Evolutionary conservation across 1,284 basidiomycete genomes (phyloP).

Genomic region (Trametes pubescens): DNA sequence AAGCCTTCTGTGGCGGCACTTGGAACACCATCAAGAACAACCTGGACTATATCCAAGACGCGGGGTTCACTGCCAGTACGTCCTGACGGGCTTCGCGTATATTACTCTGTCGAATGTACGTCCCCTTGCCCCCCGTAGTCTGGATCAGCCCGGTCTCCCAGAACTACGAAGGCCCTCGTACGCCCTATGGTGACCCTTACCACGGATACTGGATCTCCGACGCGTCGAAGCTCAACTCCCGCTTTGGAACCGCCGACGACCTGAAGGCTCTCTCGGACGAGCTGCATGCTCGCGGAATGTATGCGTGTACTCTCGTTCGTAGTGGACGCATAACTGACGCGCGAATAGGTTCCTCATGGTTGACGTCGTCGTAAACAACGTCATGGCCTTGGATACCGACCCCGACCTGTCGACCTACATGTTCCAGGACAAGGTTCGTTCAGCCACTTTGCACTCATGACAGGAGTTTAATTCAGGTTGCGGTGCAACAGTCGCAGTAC

Average conservation of each 20-base stretch:
- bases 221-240: slow-evolving; percentile 68
- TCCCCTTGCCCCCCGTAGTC: slow-evolving; percentile 44
- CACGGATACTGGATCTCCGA: slow-evolving; percentile 79
- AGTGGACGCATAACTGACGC: slow-evolving; percentile 4
- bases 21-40: slow-evolving; percentile 81
- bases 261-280: slow-evolving; percentile 73
- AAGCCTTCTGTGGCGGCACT: slow-evolving; percentile 81
- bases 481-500: slow-evolving; percentile 55
- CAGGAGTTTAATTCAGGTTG: background rate
- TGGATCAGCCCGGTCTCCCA: slow-evolving; percentile 76
- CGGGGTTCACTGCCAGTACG: slow-evolving; percentile 81
- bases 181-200: slow-evolving; percentile 75
- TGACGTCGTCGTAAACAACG: slow-evolving; percentile 81
- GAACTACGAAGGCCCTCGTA: slow-evolving; percentile 75
- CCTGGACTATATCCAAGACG: slow-evolving; percentile 81
- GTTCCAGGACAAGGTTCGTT: slow-evolving; percentile 61
- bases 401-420: slow-evolving; percentile 68
- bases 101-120: slow-evolving; percentile 3
- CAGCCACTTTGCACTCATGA: slow-evolving; percentile 10
- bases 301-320: slow-evolving; percentile 23
- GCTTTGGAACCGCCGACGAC: slow-evolving; percentile 77
- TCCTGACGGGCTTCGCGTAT: slow-evolving; percentile 35
- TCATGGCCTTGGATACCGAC: slow-evolving; percentile 65
- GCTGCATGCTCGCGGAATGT: slow-evolving; percentile 78
- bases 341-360: slow-evolving; percentile 74